These are phyloP conservation scores for Fusarium guadeloupense DNA, from an alignment of 2,329 filamentous ascomycete genomes.

Conservation along the genomic window DNA sequence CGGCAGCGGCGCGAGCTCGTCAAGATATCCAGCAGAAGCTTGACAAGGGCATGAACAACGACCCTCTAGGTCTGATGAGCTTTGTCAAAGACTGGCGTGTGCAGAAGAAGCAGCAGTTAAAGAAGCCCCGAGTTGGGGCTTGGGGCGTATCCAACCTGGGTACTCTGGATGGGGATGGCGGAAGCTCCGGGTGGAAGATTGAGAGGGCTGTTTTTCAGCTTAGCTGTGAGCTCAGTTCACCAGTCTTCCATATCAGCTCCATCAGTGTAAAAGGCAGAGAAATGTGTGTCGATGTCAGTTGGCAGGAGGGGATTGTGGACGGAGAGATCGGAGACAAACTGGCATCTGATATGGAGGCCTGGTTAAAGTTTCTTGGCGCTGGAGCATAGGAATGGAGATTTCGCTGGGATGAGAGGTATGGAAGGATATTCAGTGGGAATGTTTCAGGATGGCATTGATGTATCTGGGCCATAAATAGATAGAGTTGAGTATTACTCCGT, in stretches of 20 bases:
- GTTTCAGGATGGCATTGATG: not conserved
- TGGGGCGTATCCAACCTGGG: slow-evolving; percentile 45
- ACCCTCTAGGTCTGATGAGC: slow-evolving; percentile 37
- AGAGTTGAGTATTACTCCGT: too few relatives aligned
- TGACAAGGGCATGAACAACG: slow-evolving; percentile 34
- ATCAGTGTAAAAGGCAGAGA: slow-evolving; percentile 36
- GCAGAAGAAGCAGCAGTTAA: slow-evolving; percentile 22
- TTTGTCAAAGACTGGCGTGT: slow-evolving; percentile 40
- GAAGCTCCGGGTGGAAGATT: slow-evolving; percentile 32
- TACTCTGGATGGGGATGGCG: slow-evolving; percentile 33
- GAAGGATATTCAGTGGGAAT: not conserved
- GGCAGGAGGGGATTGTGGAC: slow-evolving; percentile 37
- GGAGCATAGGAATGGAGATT: slow-evolving; percentile 10
- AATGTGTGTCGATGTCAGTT: slow-evolving; percentile 38
- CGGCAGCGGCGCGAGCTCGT: slow-evolving; percentile 12
- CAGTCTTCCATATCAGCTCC: slow-evolving; percentile 36
- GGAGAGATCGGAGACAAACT: slow-evolving; percentile 29
- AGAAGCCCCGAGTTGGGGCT: slow-evolving; percentile 36
- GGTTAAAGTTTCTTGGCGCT: slow-evolving; percentile 33
- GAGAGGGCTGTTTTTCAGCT: slow-evolving; percentile 34
- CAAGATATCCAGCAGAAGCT: slow-evolving; percentile 29
- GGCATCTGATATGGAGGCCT: slow-evolving; percentile 32
- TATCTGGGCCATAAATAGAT: not conserved
- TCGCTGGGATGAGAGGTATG: not conserved
- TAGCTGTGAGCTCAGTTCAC: slow-evolving; percentile 33